Evolutionary conservation across 805 yeast species (phyloP), one percentile per base, ranked within the genome.

Genomic region (Teunomyces cretensis): DNA sequence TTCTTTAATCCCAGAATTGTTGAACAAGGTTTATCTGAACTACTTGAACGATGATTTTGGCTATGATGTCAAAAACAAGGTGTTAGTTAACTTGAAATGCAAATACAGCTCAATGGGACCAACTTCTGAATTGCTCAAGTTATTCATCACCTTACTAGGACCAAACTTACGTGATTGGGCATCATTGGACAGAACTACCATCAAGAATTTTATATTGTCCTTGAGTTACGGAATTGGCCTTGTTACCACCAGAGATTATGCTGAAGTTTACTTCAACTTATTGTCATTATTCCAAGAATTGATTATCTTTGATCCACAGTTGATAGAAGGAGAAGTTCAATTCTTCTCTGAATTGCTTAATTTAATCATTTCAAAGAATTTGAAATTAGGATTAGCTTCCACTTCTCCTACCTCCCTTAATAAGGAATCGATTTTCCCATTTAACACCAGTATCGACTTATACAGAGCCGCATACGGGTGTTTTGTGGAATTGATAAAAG

Each of bases 401-500:
- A 55, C 61, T 15, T 57, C 70, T 5, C 63, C 71, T 8, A 63
- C 79, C 0, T 71, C 72, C 13, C 63, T 76, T 4, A 66, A 66
- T 24, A 52, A 48, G 4, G 75, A 68, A 9, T 68, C 74, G 8
- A 54, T 79, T 1, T 75, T 77, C 49, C 76, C 80, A 1, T 56
- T 68, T 44, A 72, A 78, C 11, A 59, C 80, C 0, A 73, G 80
- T 49, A 47, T 53, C 11, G 62, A 55, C 12, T 55, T 74, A 17
- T 66, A 75, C 16, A 62, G 65, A 14, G 64, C 74, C 2, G 80
- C 84, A 1, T 74, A 81, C 42, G 75, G 70, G 28, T 76, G 86
- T n/a, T 69, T 83, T 43, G 74, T 72, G 24, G 87, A 85, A 53
- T 55, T 86, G 26, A 68, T 81, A 28, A 80, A 80, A 50, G 71